A percentile compares a stretch with the other conserved stretches of the same genome.
These are phyloP conservation scores for Plenodomus tracheiphilus DNA, from an alignment of 2,329 filamentous ascomycete species.

Conservation along the genomic window DNA sequence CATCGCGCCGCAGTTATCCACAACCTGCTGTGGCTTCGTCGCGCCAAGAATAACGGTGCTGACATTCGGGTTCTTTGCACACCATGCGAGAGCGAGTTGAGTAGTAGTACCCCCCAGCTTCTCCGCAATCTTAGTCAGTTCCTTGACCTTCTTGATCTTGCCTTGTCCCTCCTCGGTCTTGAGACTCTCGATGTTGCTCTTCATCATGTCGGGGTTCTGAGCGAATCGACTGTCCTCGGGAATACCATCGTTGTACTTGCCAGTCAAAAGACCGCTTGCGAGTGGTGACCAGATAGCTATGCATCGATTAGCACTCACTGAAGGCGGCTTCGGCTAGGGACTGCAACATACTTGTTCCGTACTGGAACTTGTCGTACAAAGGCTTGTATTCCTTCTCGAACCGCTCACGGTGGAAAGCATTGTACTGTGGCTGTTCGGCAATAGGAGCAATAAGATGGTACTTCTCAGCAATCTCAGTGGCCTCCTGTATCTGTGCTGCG, in stretches of 20 bases:
- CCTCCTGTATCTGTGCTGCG: constrained; percentile 62
- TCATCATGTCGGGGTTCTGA: constrained; percentile 61
- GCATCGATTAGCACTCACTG: neutral
- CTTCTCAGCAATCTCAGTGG: constrained; percentile 62
- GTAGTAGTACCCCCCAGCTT: constrained; percentile 52
- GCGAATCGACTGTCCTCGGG: constrained; percentile 64
- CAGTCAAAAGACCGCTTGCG: constrained; percentile 61
- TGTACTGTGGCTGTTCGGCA: constrained; percentile 62
- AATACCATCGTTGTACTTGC: constrained; percentile 67
- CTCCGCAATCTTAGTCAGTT: constrained; percentile 55
- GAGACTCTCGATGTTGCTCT: constrained; percentile 57
- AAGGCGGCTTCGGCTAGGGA: constrained; percentile 47
- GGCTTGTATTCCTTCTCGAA: constrained; percentile 66
- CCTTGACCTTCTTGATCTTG: constrained; percentile 62
- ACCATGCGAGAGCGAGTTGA: constrained; percentile 63
- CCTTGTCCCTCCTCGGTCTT: constrained; percentile 54
- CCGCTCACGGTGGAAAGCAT: constrained; percentile 63
- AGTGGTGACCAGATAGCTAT: constrained; percentile 54
- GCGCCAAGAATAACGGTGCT: constrained; percentile 60
- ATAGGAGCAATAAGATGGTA: constrained; percentile 63
- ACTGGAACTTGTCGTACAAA: constrained; percentile 59
- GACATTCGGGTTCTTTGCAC: constrained; percentile 62
- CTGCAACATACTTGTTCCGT: constrained; percentile 61
- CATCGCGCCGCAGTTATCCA: constrained; percentile 54
- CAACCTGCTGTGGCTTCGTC: constrained; percentile 54